These are phyloP conservation scores for Aspergillus persii DNA, from an alignment of 2,329 filamentous ascomycete species.

Conservation along the genomic window DNA sequence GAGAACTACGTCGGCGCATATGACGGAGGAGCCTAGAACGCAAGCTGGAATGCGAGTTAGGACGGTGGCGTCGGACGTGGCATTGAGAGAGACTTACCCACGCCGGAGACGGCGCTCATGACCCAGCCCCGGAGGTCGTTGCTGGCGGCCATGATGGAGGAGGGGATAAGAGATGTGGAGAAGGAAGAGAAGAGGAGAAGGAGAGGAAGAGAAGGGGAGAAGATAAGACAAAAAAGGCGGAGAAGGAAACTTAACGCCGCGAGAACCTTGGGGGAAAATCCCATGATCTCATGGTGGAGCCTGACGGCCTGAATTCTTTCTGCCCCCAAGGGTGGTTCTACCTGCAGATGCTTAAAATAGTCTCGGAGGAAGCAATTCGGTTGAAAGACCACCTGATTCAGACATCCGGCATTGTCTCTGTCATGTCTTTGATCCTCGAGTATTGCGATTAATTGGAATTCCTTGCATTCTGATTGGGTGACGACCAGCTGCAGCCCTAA, in stretches of 20 bases:
- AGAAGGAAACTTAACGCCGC: not conserved
- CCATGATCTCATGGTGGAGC: not conserved
- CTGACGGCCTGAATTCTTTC: no score
- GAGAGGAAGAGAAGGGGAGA: not conserved
- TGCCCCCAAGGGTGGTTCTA: no score
- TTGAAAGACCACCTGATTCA: not conserved
- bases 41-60: constrained; percentile 40
- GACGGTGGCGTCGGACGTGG: not conserved
- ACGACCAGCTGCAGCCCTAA: not conserved
- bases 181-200: constrained; percentile 1
- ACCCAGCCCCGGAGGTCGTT: constrained; percentile 94
- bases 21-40: constrained; percentile 74
- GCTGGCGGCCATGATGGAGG: constrained; percentile 50
- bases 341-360: not conserved
- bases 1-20: constrained; percentile 80
- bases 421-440: not conserved
- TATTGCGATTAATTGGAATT: not conserved
- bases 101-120: constrained; percentile 78
- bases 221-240: not conserved
- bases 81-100: constrained; percentile 50
- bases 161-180: not conserved
- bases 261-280: not conserved
- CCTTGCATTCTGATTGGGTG: not conserved
- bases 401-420: not conserved
- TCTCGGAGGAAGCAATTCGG: not conserved